A percentile compares a stretch with the other conserved stretches of the same genome.
Conservation (phyloP, 2,329 filamentous ascomycete species). For the Botrytis paeoniae region DNA sequence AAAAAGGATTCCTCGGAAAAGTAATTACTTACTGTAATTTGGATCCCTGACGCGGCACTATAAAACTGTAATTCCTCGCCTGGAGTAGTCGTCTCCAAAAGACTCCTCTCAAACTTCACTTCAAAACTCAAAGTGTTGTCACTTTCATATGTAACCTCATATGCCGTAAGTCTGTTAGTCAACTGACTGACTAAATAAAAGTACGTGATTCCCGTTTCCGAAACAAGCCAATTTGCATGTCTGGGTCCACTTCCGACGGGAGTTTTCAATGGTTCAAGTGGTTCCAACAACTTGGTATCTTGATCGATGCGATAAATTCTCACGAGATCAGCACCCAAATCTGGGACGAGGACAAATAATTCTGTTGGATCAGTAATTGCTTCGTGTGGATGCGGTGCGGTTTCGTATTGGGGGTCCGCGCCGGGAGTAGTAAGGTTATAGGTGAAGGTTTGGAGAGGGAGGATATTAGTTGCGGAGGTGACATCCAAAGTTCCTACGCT, state of each 20-base stretch:
- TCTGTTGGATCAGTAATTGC: constrained; percentile 50
- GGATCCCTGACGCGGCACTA: neutral
- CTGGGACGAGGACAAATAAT: constrained; percentile 47
- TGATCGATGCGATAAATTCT: constrained; percentile 46
- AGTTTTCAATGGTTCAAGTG: constrained; percentile 26
- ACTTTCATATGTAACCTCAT: constrained; percentile 45
- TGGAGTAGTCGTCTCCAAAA: neutral
- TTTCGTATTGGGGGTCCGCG: neutral
- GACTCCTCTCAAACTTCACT: neutral
- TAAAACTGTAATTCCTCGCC: neutral
- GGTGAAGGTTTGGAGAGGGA: constrained; percentile 4
- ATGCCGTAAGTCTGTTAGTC: constrained; percentile 47
- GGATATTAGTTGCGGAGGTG: neutral
- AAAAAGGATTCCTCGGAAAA: neutral
- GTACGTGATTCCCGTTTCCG: constrained; percentile 41
- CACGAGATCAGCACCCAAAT: constrained; percentile 49
- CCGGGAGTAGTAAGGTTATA: neutral
- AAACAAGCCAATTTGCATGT: constrained; percentile 46
- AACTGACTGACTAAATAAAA: constrained; percentile 49
- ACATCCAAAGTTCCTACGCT: neutral
- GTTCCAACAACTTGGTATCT: constrained; percentile 40
- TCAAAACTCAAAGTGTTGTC: neutral
- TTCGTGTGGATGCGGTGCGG: constrained; percentile 47
- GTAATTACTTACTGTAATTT: neutral
- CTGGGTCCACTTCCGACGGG: constrained; percentile 46